A percentile compares a stretch with the other conserved stretches of the same genome.
Evolutionary conservation across 768 basidiomycete species (phyloP).

Genomic region (Agaricus blazei): DNA sequence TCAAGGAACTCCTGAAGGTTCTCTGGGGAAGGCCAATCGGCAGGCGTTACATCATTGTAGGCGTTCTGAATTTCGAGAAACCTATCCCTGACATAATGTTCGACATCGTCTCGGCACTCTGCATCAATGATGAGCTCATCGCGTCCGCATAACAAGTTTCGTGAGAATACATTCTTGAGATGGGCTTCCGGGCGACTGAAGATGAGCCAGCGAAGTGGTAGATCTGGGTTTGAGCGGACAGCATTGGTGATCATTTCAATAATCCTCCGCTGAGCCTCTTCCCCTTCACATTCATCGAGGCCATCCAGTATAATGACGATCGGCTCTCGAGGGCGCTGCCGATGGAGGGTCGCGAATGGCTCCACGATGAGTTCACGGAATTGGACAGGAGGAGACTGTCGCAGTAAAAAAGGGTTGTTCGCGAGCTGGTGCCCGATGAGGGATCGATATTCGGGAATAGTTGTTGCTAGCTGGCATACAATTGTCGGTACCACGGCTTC

Average conservation of each 20-base stretch:
- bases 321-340: not conserved
- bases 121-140: not conserved
- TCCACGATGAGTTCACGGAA: slow-evolving; percentile 4
- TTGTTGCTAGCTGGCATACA: slow-evolving; percentile 1
- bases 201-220: not conserved
- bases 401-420: not conserved
- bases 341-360: not conserved
- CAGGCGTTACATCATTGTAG: not conserved
- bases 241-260: not conserved
- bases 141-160: not conserved
- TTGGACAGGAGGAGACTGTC: not conserved
- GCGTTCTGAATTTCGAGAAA: too few relatives aligned
- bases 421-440: not conserved
- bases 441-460: not conserved
- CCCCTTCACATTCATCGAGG: slow-evolving; percentile 5
- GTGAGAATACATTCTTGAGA: not conserved
- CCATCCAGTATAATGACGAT: slow-evolving; percentile 1
- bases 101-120: not conserved
- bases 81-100: not conserved
- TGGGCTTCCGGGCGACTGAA: not conserved
- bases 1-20: not conserved
- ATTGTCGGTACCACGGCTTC: not conserved
- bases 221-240: not conserved
- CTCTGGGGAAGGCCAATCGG: not conserved
- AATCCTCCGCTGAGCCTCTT: not conserved